Evolutionary conservation across 306 rosid genomes (phyloP).

Genomic region (Begonia peltatifolia): DNA sequence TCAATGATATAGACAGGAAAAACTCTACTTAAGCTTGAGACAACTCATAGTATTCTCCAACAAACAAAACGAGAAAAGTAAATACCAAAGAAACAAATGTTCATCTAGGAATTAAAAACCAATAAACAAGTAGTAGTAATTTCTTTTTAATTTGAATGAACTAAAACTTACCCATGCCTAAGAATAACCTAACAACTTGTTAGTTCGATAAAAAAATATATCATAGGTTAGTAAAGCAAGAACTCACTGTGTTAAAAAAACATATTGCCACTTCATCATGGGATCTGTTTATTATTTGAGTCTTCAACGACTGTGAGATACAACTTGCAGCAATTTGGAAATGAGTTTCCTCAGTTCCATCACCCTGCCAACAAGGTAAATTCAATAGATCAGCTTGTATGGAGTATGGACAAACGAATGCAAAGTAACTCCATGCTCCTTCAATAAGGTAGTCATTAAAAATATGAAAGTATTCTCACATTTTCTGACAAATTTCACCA

Average conservation of each 20-base stretch:
- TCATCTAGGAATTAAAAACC: no score
- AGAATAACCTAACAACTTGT: no score
- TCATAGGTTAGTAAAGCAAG: not conserved
- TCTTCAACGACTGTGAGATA: constrained; percentile 47
- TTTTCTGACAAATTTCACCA: no score
- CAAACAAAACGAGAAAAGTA: no score
- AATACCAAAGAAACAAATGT: no score
- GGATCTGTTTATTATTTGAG: constrained; percentile 58
- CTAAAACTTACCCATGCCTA: no score
- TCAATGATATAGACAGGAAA: constrained; percentile 3
- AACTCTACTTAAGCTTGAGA: not conserved
- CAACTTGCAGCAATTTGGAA: constrained; percentile 61
- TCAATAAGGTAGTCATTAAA: no score
- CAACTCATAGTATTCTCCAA: not conserved
- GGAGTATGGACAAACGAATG: not conserved
- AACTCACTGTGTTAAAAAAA: constrained; percentile 74
- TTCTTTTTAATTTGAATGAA: no score
- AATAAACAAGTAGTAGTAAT: no score
- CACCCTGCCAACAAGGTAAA: constrained; percentile 18
- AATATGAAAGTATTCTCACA: no score
- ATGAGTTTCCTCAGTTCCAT: constrained; percentile 35
- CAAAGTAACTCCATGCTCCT: not conserved
- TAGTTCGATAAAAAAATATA: no score
- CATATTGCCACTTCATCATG: constrained; percentile 83
- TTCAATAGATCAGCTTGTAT: no score